Evolutionary conservation across 2,329 filamentous ascomycete species (phyloP).

Genomic region (Paracamarosporium sp.): DNA sequence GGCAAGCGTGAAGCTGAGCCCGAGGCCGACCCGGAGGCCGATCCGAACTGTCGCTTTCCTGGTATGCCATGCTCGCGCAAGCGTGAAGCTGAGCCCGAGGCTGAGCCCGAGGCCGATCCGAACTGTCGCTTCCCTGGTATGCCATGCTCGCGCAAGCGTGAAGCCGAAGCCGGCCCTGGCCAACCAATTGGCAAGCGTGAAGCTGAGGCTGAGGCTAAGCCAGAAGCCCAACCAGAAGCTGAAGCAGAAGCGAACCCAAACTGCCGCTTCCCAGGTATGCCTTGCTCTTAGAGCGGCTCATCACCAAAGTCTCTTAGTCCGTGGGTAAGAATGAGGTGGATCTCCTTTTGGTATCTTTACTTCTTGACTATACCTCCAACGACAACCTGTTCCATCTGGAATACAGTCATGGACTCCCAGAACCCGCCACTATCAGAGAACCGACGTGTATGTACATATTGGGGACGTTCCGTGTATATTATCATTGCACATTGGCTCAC

Average conservation of each 20-base stretch:
- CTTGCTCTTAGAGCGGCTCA: constrained; percentile 19
- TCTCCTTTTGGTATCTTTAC: background rate
- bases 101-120: background rate
- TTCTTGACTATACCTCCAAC: background rate
- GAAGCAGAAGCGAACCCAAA: constrained; percentile 16
- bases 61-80: constrained; percentile 26
- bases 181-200: constrained; percentile 26
- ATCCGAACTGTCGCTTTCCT: constrained; percentile 26
- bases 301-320: background rate
- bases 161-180: background rate
- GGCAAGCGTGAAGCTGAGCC: constrained; percentile 43
- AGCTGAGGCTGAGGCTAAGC: constrained; percentile 40
- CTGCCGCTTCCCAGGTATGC: constrained; percentile 27
- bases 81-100: constrained; percentile 25
- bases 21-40: constrained; percentile 27
- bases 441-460: background rate
- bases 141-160: background rate
- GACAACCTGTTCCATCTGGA: background rate
- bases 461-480: background rate
- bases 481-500: constrained; percentile 8
- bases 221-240: constrained; percentile 34
- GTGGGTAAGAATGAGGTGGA: background rate
- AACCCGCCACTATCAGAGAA: background rate
- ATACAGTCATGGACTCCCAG: background rate
- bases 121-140: background rate